Conservation (phyloP, 345 rosid genomes). For the Rhizophora apiculata region DNA sequence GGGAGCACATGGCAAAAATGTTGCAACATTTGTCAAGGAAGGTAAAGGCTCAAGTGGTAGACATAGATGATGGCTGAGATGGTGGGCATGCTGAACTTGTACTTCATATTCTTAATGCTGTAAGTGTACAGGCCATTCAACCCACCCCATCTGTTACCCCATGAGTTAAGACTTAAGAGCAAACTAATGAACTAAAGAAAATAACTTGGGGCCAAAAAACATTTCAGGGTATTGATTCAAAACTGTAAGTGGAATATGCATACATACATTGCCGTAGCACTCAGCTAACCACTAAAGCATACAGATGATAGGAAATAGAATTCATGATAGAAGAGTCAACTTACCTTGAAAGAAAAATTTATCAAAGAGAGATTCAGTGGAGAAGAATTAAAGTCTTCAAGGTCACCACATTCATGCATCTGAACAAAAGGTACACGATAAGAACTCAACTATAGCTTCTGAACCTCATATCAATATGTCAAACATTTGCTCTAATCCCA, state of each 20-base stretch:
- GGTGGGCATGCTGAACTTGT: background rate
- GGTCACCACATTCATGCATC: constrained; percentile 66
- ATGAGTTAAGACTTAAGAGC: no score
- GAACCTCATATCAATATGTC: background rate
- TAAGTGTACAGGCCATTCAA: no score
- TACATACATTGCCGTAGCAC: no score
- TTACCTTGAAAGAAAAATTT: constrained; percentile 83
- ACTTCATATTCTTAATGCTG: no score
- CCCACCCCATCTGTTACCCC: no score
- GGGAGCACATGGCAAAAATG: no score
- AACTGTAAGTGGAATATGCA: no score
- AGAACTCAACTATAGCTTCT: background rate
- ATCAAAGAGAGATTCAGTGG: constrained; percentile 58
- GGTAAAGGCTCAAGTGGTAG: background rate
- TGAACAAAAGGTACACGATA: constrained; percentile 16
- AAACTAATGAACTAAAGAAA: no score
- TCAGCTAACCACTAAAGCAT: no score
- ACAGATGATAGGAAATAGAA: background rate
- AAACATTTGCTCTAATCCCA: background rate
- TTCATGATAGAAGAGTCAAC: background rate
- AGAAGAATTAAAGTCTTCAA: constrained; percentile 49
- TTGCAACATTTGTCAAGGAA: background rate
- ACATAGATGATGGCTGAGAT: background rate
- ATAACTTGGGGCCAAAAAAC: no score
- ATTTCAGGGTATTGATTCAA: no score